These are phyloP conservation scores for Podospora sp. DNA, from an alignment of 495 filamentous ascomycete genomes.

Conservation along the genomic window DNA sequence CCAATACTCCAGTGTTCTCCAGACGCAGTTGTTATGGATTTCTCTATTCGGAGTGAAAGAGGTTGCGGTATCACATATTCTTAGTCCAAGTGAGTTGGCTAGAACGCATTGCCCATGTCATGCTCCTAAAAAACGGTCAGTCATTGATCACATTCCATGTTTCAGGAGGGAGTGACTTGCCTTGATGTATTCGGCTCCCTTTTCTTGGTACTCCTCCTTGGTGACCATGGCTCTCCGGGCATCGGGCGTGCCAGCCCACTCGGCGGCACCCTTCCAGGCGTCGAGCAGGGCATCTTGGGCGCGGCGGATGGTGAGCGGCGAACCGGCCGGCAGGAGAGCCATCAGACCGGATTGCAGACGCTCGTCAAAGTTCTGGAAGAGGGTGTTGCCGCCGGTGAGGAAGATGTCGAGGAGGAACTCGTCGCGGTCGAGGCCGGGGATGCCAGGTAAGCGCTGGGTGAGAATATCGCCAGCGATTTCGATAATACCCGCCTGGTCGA, in stretches of 20 bases:
- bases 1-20: not conserved
- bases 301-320: constrained; percentile 63
- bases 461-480: constrained; percentile 88
- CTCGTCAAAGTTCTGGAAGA: constrained; percentile 86
- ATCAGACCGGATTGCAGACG: constrained; percentile 71
- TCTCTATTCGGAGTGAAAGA: not conserved
- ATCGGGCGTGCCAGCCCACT: constrained; percentile 62
- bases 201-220: constrained; percentile 79
- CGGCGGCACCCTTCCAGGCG: constrained; percentile 89
- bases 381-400: constrained; percentile 87
- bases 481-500: constrained; percentile 91
- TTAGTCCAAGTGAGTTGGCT: not conserved
- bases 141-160: constrained; percentile 8
- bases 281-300: constrained; percentile 78
- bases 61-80: no score
- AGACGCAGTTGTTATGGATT: not conserved
- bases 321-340: constrained; percentile 70
- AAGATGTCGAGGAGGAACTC: constrained; percentile 83
- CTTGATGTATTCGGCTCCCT: constrained; percentile 84
- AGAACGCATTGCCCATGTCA: constrained; percentile 72
- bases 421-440: constrained; percentile 56
- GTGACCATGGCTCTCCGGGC: constrained; percentile 59
- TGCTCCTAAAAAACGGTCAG: constrained; percentile 62
- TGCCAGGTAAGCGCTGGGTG: constrained; percentile 67
- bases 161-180: constrained; percentile 46